These are phyloP conservation scores for Cyberlindnera americana DNA, from an alignment of 805 yeast genomes.

Conservation along the genomic window DNA sequence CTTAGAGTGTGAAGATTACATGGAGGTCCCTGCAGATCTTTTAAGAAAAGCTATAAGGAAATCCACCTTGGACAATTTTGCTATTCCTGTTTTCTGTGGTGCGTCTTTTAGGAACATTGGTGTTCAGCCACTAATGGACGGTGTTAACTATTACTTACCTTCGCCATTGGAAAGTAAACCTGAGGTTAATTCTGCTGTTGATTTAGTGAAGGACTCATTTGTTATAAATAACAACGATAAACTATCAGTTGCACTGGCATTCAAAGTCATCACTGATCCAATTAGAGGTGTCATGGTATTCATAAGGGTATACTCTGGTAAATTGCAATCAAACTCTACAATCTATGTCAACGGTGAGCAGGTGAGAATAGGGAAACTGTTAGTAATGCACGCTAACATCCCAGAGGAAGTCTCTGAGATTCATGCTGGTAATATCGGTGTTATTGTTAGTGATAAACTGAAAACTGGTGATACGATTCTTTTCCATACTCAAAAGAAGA, in stretches of 20 bases:
- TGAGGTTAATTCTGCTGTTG: constrained; percentile 40
- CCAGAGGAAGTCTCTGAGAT: constrained; percentile 68
- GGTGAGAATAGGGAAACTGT: constrained; percentile 62
- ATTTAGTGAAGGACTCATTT: constrained; percentile 43
- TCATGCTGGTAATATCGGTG: constrained; percentile 85
- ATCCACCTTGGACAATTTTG: constrained; percentile 53
- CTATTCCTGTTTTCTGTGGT: constrained; percentile 87
- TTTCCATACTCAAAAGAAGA: constrained; percentile 52
- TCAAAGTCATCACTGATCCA: constrained; percentile 86
- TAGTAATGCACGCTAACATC: constrained; percentile 84
- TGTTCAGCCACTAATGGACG: constrained; percentile 90
- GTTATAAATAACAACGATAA: constrained; percentile 54
- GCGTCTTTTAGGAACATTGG: constrained; percentile 91
- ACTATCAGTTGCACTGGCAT: constrained; percentile 76
- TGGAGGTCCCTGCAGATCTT: constrained; percentile 52
- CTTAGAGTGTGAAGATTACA: constrained; percentile 70
- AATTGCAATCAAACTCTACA: constrained; percentile 55
- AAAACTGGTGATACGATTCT: constrained; percentile 90
- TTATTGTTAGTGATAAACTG: constrained; percentile 54
- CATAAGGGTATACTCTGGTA: constrained; percentile 86
- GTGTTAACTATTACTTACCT: constrained; percentile 73
- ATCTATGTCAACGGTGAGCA: constrained; percentile 67
- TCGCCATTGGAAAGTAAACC: constrained; percentile 72
- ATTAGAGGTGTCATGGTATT: constrained; percentile 80
- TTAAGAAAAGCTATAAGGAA: constrained; percentile 59